Conservation (phyloP, 306 rosid genomes). For the Vigna trinervia region DNA sequence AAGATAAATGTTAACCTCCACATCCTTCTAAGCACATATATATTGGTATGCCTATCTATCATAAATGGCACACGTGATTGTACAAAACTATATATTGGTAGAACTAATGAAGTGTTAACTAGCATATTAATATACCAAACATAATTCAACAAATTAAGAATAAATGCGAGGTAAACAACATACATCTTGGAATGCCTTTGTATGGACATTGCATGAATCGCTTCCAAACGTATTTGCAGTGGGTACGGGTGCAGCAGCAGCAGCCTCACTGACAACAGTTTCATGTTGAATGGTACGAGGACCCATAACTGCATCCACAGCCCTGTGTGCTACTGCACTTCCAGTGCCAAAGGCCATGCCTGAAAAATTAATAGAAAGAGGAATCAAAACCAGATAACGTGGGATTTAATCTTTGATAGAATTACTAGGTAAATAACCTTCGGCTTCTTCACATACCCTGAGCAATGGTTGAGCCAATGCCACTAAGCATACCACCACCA, state of each 20-base stretch:
- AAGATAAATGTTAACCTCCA: neutral
- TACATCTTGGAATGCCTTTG: slow-evolving; percentile 92
- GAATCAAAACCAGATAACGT: neutral
- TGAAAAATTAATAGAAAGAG: slow-evolving; percentile 14
- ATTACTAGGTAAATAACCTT: neutral
- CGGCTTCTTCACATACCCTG: slow-evolving; percentile 61
- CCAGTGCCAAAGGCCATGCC: slow-evolving; percentile 94
- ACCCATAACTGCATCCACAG: slow-evolving; percentile 86
- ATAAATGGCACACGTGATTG: neutral
- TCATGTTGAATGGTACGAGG: slow-evolving; percentile 87
- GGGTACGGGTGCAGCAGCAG: slow-evolving; percentile 67
- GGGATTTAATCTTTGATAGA: neutral
- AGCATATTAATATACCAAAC: neutral
- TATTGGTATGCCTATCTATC: no score
- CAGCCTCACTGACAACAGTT: slow-evolving; percentile 58
- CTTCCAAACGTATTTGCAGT: slow-evolving; percentile 56
- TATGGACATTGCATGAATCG: slow-evolving; percentile 66
- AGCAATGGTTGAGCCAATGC: slow-evolving; percentile 89
- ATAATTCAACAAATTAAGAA: neutral
- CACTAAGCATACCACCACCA: slow-evolving; percentile 76
- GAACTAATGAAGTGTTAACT: neutral
- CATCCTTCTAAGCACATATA: neutral
- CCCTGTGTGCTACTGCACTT: slow-evolving; percentile 92
- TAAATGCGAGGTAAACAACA: slow-evolving; percentile 32
- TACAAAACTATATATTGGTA: neutral